phyloP scores from a whole-genome alignment of 305 asterid species.

The Solanum hybrid region DNA sequence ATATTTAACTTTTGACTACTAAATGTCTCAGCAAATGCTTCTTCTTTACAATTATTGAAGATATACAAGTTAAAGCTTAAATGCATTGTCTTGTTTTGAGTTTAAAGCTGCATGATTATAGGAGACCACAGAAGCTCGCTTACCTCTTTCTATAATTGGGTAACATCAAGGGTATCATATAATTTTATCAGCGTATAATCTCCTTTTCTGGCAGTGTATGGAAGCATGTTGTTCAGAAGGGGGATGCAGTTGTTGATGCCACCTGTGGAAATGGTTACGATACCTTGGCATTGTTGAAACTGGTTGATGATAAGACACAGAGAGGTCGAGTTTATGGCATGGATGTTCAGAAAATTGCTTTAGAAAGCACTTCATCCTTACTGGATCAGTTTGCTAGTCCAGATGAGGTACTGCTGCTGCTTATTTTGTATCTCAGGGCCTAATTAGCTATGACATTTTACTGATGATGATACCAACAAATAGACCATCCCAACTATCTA shows the following conservation, averaged over 20 bases:
- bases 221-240: slow-evolving; percentile 67
- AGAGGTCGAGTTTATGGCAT: slow-evolving; percentile 71
- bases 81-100: neutral
- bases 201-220: slow-evolving; percentile 43
- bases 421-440: neutral
- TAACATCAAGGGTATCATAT: neutral
- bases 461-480: neutral
- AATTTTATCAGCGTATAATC: neutral
- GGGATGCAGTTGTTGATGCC: slow-evolving; percentile 80
- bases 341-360: slow-evolving; percentile 77
- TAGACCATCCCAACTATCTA: neutral
- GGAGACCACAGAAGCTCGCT: no score
- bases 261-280: slow-evolving; percentile 95
- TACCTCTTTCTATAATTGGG: neutral
- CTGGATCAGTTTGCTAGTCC: slow-evolving; percentile 47
- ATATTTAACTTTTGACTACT: neutral
- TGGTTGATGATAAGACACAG: slow-evolving; percentile 43
- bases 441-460: neutral
- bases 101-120: neutral
- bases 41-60: neutral
- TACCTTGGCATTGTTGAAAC: slow-evolving; percentile 59
- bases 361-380: slow-evolving; percentile 61
- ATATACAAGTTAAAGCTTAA: neutral
- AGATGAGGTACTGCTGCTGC: slow-evolving; percentile 41
- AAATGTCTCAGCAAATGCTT: neutral